These are phyloP conservation scores for Trichoderma sp. DNA, from an alignment of 2,329 filamentous ascomycete species.

Conservation along the genomic window DNA sequence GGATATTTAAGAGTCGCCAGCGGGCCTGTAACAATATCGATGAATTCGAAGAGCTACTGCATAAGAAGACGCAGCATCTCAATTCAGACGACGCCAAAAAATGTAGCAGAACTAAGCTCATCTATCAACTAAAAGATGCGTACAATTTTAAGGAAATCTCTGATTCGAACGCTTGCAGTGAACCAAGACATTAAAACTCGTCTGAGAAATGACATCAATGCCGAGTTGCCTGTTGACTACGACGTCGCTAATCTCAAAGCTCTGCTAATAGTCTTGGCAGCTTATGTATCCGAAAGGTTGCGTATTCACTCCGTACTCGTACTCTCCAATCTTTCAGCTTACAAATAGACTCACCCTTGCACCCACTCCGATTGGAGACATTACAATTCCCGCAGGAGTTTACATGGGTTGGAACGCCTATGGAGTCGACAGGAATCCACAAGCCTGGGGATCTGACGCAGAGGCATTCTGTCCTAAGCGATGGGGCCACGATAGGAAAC, in stretches of 20 bases:
- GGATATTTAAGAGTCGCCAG: neutral
- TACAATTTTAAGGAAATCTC: neutral
- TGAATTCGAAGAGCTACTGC: neutral
- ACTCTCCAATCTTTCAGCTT: neutral
- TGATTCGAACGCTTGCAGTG: neutral
- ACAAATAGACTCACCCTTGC: neutral
- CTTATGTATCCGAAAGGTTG: neutral
- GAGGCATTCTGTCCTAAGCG: neutral
- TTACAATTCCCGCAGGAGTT: neutral
- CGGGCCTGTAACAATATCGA: neutral
- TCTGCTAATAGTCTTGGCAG: neutral
- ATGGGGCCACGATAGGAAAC: neutral
- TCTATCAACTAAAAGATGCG: neutral
- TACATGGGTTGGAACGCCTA: neutral
- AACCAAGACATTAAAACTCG: neutral
- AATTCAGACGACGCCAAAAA: neutral
- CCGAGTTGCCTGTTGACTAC: neutral
- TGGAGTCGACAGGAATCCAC: neutral
- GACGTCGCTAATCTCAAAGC: neutral
- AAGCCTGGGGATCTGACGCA: neutral
- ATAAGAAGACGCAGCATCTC: neutral
- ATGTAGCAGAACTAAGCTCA: neutral
- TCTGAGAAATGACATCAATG: neutral
- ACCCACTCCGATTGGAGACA: neutral
- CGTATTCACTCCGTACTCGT: neutral